phyloP scores from a whole-genome alignment of 2,329 filamentous ascomycete species.

The Fusarium poae region DNA sequence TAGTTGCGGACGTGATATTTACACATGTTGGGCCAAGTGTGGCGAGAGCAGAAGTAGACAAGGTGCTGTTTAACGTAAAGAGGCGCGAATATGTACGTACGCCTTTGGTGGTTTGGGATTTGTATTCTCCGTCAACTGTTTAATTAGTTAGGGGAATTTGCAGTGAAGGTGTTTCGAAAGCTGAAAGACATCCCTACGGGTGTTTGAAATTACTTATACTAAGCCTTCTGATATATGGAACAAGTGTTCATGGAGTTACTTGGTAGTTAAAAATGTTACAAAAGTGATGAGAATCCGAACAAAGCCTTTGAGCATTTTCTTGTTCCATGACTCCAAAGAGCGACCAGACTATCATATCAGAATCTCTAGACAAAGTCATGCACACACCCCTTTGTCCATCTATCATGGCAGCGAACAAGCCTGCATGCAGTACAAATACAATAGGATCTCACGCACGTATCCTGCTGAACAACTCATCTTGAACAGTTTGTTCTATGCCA shows the following conservation, averaged over 20 bases:
- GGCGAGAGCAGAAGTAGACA: no score
- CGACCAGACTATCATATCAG: background rate
- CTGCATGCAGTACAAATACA: background rate
- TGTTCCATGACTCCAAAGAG: slow-evolving; percentile 20
- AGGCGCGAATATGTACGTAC: background rate
- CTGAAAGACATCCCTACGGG: background rate
- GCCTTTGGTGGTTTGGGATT: background rate
- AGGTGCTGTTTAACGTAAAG: background rate
- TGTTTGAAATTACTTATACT: slow-evolving; percentile 3
- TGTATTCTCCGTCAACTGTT: background rate
- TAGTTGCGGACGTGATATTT: slow-evolving; percentile 3
- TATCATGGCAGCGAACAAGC: background rate
- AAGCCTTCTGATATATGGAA: background rate
- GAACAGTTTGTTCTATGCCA: background rate
- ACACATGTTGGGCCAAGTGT: slow-evolving; percentile 12
- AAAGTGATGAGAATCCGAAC: slow-evolving; percentile 1
- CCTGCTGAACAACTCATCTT: background rate
- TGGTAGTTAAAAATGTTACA: background rate
- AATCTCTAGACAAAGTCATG: background rate
- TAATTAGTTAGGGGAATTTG: background rate
- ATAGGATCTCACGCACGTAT: background rate
- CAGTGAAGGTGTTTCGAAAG: background rate
- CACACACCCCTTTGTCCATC: slow-evolving; percentile 9
- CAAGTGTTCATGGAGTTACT: background rate
- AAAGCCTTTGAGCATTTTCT: slow-evolving; percentile 18